A percentile compares a stretch with the other conserved stretches of the same genome.
phyloP scores from a whole-genome alignment of 306 rosid genomes.

The Fragaria ananassa region DNA sequence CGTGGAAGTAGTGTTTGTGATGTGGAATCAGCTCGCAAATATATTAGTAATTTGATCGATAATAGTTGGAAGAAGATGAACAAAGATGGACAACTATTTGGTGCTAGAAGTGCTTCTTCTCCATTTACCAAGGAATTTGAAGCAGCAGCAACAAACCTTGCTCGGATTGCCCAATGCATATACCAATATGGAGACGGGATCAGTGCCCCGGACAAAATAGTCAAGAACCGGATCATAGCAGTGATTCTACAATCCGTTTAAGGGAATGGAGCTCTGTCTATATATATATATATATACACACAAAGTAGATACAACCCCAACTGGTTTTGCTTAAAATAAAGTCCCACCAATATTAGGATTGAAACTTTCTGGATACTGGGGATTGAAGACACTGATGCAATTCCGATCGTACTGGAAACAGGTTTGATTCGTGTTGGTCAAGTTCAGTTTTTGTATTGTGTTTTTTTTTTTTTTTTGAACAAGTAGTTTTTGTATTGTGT shows the following conservation, averaged over 20 bases:
- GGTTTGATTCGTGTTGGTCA: too few species aligned
- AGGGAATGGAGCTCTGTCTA: neutral
- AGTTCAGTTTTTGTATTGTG: too few species aligned
- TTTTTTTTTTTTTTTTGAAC: too few species aligned
- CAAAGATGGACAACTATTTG: constrained; percentile 14
- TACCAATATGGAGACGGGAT: constrained; percentile 57
- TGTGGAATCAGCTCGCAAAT: constrained; percentile 27
- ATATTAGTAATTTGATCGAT: constrained; percentile 23
- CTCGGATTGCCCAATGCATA: constrained; percentile 46
- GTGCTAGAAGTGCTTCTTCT: neutral
- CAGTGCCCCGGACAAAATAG: constrained; percentile 35
- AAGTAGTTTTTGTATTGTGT: too few species aligned
- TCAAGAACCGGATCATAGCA: constrained; percentile 28
- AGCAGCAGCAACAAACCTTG: constrained; percentile 41
- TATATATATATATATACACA: too few species aligned
- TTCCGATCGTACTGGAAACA: too few species aligned
- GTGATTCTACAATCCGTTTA: constrained; percentile 46
- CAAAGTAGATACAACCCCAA: too few species aligned
- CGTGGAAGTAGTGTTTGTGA: constrained; percentile 27
- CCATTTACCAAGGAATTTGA: constrained; percentile 36
- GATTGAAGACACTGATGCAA: too few species aligned
- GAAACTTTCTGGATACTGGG: too few species aligned
- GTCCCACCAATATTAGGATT: too few species aligned
- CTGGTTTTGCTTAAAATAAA: too few species aligned
- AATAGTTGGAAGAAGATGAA: constrained; percentile 51